Evolutionary conservation across 345 rosid genomes (phyloP), one percentile per base, ranked within the genome.

Genomic region (Angophora floribunda): DNA sequence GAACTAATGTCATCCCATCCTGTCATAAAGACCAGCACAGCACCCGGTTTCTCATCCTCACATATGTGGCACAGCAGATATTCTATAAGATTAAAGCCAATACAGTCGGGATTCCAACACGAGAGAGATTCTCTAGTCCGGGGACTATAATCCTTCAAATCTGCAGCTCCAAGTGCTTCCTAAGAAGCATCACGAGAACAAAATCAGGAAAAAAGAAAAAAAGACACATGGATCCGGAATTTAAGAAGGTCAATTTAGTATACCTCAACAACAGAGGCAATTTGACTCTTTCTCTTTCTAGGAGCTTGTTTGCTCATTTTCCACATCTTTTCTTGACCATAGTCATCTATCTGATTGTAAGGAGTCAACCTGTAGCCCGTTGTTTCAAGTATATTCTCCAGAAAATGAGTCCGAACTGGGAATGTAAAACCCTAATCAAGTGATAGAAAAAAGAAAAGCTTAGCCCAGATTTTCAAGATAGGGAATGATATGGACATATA

Each of bases 1-100:
- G 99, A 92, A 93, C 90, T 94, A 88, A 96, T 96, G 93, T 97
- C 99, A 90, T 97, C 99, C 99, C 98, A 96, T 79, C 99, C 99
- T 90, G 97, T 97, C 98, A 97, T 92, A 92, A 97, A 97, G 87
- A 97, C 97, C 53, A 97, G 92, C 87, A 97, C 93, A 88, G 98
- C 96, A 89, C 99, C 99, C 30, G 95, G 95, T 88, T 90, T 90
- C 92, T 92, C 97, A 87, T 94, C 91, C 94, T 96, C 95, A 80
- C 98, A 96, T 65, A 97, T 95, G 87, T 91, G 30, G 89, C 92
- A 93, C 67, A 97, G 93, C 88, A 97, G 90, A 88, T 89, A 89
- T 88, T 96, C 98, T 89, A 97, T 96, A 85, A 97, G 96, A 93
- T 95, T 97, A 93, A 97, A 97, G 88, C 99, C 99, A 90, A 97